These are phyloP conservation scores for Arabidopsis suecica DNA, from an alignment of 345 rosid species.

Conservation along the genomic window DNA sequence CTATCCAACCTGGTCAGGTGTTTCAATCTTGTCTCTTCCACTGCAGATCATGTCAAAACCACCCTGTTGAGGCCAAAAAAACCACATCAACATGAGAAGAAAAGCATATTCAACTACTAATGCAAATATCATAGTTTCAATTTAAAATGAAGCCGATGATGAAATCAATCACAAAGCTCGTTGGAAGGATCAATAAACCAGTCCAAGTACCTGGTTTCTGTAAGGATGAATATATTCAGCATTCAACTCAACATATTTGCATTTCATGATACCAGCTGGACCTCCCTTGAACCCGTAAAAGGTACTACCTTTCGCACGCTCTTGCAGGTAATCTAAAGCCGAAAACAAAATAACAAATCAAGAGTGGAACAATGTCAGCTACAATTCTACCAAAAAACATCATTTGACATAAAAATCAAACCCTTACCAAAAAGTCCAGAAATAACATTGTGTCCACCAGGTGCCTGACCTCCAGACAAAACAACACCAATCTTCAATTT, in stretches of 20 bases:
- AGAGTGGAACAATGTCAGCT: not conserved
- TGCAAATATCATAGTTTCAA: not conserved
- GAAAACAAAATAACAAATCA: slow-evolving; percentile 23
- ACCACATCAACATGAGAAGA: not conserved
- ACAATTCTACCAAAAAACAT: not conserved
- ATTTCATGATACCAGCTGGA: slow-evolving; percentile 99
- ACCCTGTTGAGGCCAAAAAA: slow-evolving; percentile 58
- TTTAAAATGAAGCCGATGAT: not conserved
- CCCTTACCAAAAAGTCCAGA: slow-evolving; percentile 84
- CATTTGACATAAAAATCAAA: not conserved
- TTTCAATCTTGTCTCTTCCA: slow-evolving; percentile 99
- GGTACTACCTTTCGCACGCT: slow-evolving; percentile 74
- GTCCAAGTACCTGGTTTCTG: slow-evolving; percentile 80
- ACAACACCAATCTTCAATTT: slow-evolving; percentile 93
- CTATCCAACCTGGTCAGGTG: slow-evolving; percentile 83
- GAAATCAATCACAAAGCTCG: not conserved
- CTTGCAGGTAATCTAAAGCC: slow-evolving; percentile 85
- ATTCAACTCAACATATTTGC: slow-evolving; percentile 83
- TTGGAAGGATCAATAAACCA: not conserved
- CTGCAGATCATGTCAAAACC: slow-evolving; percentile 99
- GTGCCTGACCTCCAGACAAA: slow-evolving; percentile 98
- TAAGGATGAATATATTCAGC: slow-evolving; percentile 78
- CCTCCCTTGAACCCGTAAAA: slow-evolving; percentile 95
- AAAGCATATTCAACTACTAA: not conserved
- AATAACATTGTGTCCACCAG: slow-evolving; percentile 99